Conservation (phyloP, 2,329 filamentous ascomycete species). For the Neospermospora avenae region DNA sequence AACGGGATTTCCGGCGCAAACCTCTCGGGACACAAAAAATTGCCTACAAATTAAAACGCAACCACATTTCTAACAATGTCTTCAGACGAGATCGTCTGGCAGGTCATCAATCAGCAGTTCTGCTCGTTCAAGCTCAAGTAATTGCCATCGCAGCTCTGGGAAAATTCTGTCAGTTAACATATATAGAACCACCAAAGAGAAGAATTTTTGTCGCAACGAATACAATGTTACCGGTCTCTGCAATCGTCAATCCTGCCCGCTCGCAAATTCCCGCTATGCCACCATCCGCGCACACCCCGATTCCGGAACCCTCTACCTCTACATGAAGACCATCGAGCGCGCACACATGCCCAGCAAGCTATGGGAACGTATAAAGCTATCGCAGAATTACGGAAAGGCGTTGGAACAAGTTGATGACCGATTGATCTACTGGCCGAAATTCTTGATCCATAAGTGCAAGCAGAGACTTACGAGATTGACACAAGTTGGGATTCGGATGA, state of each 20-base stretch:
- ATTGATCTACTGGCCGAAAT: constrained; percentile 93
- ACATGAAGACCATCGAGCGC: constrained; percentile 94
- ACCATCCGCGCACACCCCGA: constrained; percentile 81
- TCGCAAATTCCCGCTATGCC: constrained; percentile 89
- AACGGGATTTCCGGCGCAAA: background rate
- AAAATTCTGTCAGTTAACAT: constrained; percentile 32
- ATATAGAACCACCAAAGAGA: constrained; percentile 71
- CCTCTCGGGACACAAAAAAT: background rate
- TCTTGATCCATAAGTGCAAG: constrained; percentile 91
- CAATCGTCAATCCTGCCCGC: constrained; percentile 83
- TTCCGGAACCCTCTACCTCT: constrained; percentile 84
- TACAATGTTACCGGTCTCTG: constrained; percentile 83
- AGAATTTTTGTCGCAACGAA: constrained; percentile 95
- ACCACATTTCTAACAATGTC: constrained; percentile 55
- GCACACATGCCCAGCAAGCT: constrained; percentile 83
- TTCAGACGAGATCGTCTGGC: constrained; percentile 96
- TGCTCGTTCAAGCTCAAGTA: constrained; percentile 94
- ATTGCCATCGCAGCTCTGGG: constrained; percentile 31
- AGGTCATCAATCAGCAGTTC: constrained; percentile 92
- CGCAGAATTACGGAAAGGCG: constrained; percentile 86
- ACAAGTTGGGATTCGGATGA: constrained; percentile 81
- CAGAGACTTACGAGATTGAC: constrained; percentile 89
- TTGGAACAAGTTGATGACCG: constrained; percentile 82
- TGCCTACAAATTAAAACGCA: no score
- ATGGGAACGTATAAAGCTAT: constrained; percentile 91